These are phyloP conservation scores for Eucalyptus coolabah DNA, from an alignment of 345 rosid genomes.

Conservation along the genomic window DNA sequence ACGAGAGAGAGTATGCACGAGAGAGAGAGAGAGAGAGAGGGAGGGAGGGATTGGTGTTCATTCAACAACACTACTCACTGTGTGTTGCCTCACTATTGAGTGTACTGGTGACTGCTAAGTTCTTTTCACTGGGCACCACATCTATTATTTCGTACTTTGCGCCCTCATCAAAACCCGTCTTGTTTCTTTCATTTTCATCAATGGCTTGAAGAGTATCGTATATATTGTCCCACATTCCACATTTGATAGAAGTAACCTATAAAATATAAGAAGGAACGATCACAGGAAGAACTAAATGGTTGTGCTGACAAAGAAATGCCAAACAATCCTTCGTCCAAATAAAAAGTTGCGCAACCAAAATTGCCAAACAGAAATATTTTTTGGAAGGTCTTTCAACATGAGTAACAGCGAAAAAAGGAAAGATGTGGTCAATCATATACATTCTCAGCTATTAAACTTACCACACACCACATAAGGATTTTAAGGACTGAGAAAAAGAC, in stretches of 20 bases:
- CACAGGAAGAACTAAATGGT: not conserved
- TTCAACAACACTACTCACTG: constrained; percentile 4
- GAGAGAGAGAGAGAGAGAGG: not conserved
- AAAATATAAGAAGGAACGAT: not conserved
- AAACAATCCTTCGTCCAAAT: not conserved
- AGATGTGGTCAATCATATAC: not conserved
- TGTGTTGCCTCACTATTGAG: not conserved
- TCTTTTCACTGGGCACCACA: constrained; percentile 10
- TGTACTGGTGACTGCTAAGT: not conserved
- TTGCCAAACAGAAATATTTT: not conserved
- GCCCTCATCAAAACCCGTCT: not conserved
- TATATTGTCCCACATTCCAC: constrained; percentile 77
- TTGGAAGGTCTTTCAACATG: not conserved
- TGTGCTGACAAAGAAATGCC: not conserved
- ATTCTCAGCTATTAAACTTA: not conserved
- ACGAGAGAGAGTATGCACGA: no score
- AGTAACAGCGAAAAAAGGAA: not conserved
- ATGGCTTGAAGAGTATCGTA: constrained; percentile 47
- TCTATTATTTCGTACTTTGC: constrained; percentile 16
- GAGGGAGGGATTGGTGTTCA: not conserved
- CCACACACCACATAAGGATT: not conserved
- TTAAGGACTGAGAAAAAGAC: not conserved
- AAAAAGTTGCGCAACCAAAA: not conserved
- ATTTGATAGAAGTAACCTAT: constrained; percentile 72
- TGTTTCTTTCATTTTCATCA: not conserved